Base-by-base conservation (phyloP, 169 alveolate species). In the Cryptosporidium bovis region DNA sequence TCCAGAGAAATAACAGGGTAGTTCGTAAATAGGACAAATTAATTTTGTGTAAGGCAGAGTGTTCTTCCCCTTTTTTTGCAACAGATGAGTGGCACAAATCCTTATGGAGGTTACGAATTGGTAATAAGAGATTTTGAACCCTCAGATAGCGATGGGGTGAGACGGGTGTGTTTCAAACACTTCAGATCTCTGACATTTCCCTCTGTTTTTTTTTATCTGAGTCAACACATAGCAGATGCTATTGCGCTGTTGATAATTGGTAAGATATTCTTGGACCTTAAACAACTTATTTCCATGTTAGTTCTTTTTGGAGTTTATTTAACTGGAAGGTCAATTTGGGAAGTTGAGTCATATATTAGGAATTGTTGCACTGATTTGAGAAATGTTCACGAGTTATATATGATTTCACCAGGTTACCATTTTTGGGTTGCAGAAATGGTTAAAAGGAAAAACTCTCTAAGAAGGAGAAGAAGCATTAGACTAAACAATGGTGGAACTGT, bases 351-450 rank as follows among this genome's bases (percentile, higher is more conserved):
- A 51, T 95, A 95, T 83, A 95, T 95, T 65, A 84, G 94, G 66
- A 84, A 94, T 40, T 91, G 91, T 71, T 95, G 97, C 85, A 95
- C 96, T 15, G 97, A 95, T 71, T 90, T 95, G 66, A 94, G 93
- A 20, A 93, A 92, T 62, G 92, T 93, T 4, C 91, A 89, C 82
- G 92, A 93, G 60, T 90, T 96, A 33, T 95, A 94, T 71, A 92
- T 93, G 66, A 92, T 89, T 51, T 89, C 92, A 36, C 83, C 83
- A 16, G 91, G 91, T 51, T 94, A 93, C 18, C 93, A 94, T 90
- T 95, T 95, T 90, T 95, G 97, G 97, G 97, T 95, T 44, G 97
- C 96, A 27, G 96, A 95, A 66, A 89, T 93, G 60, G 92, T 91
- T 56, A 67, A 91, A 82, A 51, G 93, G 82, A 60, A 67, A 66